Evolutionary conservation across 352 stramenopile species (phyloP), one percentile per base, ranked within the genome.

Genomic region (Phytophthora brassicae): DNA sequence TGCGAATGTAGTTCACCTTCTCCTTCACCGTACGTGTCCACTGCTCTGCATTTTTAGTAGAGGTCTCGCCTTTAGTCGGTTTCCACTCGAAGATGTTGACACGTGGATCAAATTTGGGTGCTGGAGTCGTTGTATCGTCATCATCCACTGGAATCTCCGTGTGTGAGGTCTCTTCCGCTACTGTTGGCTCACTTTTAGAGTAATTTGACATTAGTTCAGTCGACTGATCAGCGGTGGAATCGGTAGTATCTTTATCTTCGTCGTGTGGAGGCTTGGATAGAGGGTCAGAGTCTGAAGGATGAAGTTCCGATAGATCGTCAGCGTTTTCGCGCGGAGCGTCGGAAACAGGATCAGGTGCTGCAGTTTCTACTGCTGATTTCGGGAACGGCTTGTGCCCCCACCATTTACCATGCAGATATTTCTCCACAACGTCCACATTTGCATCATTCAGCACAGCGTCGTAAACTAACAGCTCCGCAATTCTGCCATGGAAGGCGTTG

Each of bases 71-170:
- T 9, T 28, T 13, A 19, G 5, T 33, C 13, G 47, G 47, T 19
- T 35, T 58, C 82, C 82, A 91, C 64, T 89, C 82, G 50, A 91
- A 91, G 43, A 91, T 82, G 56, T 59, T 88, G 66, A 79, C 60
- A 38, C 41, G 41, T 11, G 64, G 64, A 44, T 76, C 47, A 36
- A 74, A 76, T 31, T 62, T 68, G 13, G 49, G 36, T 12, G 29
- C 35, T 36, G 52, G 47, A 23, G 43, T 49, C 36, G 19, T 35
- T 1, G 28, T 13, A 2, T 7, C 12, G 13, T 17, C 33, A 14
- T 14, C 13, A 41, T 54, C 36, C 13, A n/a, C 14, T 13, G 17
- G 13, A 8, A n/a, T 43, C 3, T 33, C 13, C 42, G 28, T 23
- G n/a, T 53, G 55, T 14, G 47, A 14, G 3, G 2, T 31, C 0